phyloP scores from a whole-genome alignment of 352 stramenopile genomes.

The Pythium grandisporangium region DNA sequence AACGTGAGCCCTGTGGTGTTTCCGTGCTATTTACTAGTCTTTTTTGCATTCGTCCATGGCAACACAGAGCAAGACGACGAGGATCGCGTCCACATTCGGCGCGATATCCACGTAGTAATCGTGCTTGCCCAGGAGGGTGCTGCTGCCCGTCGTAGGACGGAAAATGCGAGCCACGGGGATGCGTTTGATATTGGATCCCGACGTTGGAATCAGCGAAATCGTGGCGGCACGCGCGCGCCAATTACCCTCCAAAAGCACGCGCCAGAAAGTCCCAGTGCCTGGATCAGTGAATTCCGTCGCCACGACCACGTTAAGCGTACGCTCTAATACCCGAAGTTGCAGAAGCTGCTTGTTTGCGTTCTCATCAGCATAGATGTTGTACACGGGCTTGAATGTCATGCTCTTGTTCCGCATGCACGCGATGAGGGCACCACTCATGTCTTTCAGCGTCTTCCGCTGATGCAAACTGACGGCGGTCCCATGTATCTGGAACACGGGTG shows the following conservation, averaged over 20 bases:
- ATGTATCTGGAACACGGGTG: constrained; percentile 13
- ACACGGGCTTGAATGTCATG: constrained; percentile 9
- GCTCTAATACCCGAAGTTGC: constrained; percentile 12
- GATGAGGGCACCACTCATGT: constrained; percentile 10
- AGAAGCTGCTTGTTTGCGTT: constrained; percentile 4
- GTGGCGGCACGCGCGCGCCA: constrained; percentile 12
- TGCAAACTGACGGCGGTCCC: constrained; percentile 8
- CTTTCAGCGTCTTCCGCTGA: constrained; percentile 16
- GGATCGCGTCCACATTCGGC: constrained; percentile 14
- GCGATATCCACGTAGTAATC: constrained; percentile 20
- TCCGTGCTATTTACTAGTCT: constrained; percentile 9
- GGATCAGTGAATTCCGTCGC: constrained; percentile 12
- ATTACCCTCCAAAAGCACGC: constrained; percentile 11
- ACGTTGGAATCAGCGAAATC: constrained; percentile 20
- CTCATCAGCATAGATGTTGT: constrained; percentile 10
- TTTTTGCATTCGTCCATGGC: constrained; percentile 14
- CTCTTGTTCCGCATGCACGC: constrained; percentile 13
- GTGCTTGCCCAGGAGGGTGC: constrained; percentile 9
- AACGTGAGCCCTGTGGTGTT: too few relatives aligned
- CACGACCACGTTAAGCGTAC: constrained; percentile 8
- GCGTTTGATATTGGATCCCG: constrained; percentile 6
- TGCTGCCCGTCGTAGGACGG: constrained; percentile 11
- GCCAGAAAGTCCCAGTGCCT: constrained; percentile 5
- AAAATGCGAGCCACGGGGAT: constrained; percentile 14
- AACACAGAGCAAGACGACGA: constrained; percentile 20